Conservation (phyloP, 441 rosid genomes). For the Populus hybrid region DNA sequence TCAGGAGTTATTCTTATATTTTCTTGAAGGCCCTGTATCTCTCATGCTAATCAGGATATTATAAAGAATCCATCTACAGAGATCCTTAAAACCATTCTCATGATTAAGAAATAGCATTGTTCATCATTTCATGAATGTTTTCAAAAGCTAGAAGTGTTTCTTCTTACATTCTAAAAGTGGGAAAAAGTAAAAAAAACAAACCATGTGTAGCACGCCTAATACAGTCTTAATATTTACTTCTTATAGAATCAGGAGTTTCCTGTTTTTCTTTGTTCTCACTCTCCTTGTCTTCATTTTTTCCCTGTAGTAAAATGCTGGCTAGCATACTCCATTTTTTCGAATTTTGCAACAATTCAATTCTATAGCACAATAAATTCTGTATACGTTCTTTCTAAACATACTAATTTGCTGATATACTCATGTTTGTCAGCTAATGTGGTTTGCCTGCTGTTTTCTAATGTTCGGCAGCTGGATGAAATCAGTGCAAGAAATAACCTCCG, state of each 20-base stretch:
- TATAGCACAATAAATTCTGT: background rate
- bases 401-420: background rate
- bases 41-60: background rate
- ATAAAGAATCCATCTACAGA: background rate
- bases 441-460: background rate
- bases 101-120: background rate
- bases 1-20: background rate
- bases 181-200: background rate
- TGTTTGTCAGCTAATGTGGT: background rate
- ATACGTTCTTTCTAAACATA: background rate
- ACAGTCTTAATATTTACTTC: background rate
- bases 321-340: background rate
- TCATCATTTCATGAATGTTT: background rate
- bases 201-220: background rate
- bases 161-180: background rate
- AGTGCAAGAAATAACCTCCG: slow-evolving; percentile 49
- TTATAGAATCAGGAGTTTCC: background rate
- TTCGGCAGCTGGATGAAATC: slow-evolving; percentile 70
- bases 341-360: background rate
- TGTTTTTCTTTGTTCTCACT: background rate
- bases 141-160: background rate
- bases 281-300: background rate
- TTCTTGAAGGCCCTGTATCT: background rate
- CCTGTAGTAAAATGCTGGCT: background rate
- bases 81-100: background rate